Percentiles rank a stretch among this genome's conserved stretches.
These are phyloP conservation scores for Candida germanica DNA, from an alignment of 805 yeast species.

Conservation along the genomic window DNA sequence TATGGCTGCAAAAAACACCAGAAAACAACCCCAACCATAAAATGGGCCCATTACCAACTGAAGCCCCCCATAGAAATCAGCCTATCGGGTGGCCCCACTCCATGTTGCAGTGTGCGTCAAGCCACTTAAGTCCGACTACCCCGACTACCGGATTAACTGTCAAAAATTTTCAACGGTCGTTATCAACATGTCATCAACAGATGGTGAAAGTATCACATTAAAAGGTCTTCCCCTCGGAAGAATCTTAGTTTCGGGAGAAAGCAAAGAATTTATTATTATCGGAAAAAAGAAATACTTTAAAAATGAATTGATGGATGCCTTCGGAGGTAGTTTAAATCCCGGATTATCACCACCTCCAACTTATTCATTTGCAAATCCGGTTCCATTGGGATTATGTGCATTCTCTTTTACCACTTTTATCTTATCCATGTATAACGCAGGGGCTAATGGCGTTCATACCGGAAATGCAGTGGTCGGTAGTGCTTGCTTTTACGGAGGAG, in stretches of 20 bases:
- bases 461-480: slow-evolving; percentile 56
- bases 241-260: slow-evolving; percentile 22
- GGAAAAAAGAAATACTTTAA: slow-evolving; percentile 29
- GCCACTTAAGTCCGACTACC: too few species aligned
- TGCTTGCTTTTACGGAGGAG: slow-evolving; percentile 64
- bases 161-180: too few species aligned
- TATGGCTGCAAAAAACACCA: too few species aligned
- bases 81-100: too few species aligned
- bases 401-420: slow-evolving; percentile 65
- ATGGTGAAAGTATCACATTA: slow-evolving; percentile 5
- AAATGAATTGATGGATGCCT: slow-evolving; percentile 36
- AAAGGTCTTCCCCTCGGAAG: slow-evolving; percentile 13
- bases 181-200: slow-evolving; percentile 8
- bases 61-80: not conserved
- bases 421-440: slow-evolving; percentile 51
- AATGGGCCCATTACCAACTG: not conserved
- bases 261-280: slow-evolving; percentile 30
- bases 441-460: slow-evolving; percentile 49
- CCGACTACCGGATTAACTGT: not conserved
- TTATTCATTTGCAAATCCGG: slow-evolving; percentile 62
- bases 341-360: slow-evolving; percentile 39
- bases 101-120: too few species aligned
- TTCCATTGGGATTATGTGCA: slow-evolving; percentile 60
- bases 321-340: slow-evolving; percentile 36
- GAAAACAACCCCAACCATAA: too few species aligned